These are phyloP conservation scores for Ophiocordyceps unilateralis DNA, from an alignment of 2,329 filamentous ascomycete genomes.

Conservation along the genomic window DNA sequence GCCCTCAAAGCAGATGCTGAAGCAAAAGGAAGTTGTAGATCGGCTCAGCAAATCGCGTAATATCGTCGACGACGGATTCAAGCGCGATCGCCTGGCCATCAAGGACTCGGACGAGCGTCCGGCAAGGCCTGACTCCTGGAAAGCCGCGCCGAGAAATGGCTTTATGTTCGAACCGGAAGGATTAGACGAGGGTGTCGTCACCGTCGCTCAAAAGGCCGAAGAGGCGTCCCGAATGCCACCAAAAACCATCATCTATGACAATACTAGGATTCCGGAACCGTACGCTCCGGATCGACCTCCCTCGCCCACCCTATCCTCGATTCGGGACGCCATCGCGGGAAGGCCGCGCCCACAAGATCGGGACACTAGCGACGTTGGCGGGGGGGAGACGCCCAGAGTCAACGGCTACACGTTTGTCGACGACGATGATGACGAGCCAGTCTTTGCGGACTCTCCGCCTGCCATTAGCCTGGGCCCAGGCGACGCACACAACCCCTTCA, in stretches of 20 bases:
- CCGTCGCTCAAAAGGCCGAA: slow-evolving; percentile 51
- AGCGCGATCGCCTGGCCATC: slow-evolving; percentile 42
- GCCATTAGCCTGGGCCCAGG: slow-evolving; percentile 40
- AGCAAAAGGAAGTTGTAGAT: slow-evolving; percentile 43
- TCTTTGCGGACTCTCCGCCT: slow-evolving; percentile 11
- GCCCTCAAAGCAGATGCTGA: slow-evolving; percentile 59
- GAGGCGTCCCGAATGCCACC: slow-evolving; percentile 55
- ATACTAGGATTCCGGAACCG: slow-evolving; percentile 57
- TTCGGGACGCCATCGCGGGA: slow-evolving; percentile 71
- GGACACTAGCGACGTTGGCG: slow-evolving; percentile 37
- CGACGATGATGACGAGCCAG: slow-evolving; percentile 35
- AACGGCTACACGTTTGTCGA: slow-evolving; percentile 94
- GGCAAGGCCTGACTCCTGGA: slow-evolving; percentile 64
- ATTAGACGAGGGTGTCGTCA: slow-evolving; percentile 40
- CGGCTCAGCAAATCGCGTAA: slow-evolving; percentile 28
- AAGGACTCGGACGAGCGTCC: slow-evolving; percentile 53
- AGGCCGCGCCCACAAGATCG: slow-evolving; percentile 43
- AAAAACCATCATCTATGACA: slow-evolving; percentile 62
- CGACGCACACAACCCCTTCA: slow-evolving; percentile 61
- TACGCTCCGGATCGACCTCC: slow-evolving; percentile 31
- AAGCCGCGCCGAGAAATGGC: slow-evolving; percentile 55
- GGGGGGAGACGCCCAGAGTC: slow-evolving; percentile 70
- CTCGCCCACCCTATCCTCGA: slow-evolving; percentile 70
- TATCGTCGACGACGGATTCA: slow-evolving; percentile 38
- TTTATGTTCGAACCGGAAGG: slow-evolving; percentile 73